Percentiles rank a stretch among this genome's conserved stretches.
phyloP scores from a whole-genome alignment of 139 green algal species.

The Parachlorella kessleri region DNA sequence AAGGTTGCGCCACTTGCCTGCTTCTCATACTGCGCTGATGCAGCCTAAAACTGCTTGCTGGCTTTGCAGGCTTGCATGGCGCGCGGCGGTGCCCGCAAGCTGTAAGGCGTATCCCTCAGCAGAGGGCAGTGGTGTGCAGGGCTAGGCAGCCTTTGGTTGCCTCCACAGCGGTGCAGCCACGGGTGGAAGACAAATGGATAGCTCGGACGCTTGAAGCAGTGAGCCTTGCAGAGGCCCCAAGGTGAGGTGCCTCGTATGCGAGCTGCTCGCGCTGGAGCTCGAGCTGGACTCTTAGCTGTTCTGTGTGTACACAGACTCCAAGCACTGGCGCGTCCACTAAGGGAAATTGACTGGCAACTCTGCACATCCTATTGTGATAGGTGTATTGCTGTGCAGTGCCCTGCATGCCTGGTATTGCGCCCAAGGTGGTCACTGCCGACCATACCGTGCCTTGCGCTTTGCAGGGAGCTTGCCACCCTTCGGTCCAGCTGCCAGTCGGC shows the following conservation, averaged over 20 bases:
- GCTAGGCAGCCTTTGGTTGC: not conserved
- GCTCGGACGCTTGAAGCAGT: constrained; percentile 20
- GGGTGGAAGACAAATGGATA: constrained; percentile 40
- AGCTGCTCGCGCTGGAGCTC: too few relatives aligned
- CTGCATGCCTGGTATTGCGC: too few relatives aligned
- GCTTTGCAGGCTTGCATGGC: not conserved
- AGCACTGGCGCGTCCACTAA: too few relatives aligned
- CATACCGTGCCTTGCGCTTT: not conserved
- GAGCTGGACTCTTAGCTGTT: not conserved
- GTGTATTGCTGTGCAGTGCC: not conserved
- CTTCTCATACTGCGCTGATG: not conserved
- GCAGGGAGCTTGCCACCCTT: constrained; percentile 35
- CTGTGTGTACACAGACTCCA: too few relatives aligned
- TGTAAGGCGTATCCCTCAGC: not conserved
- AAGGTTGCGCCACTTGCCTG: not conserved
- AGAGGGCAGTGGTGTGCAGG: not conserved
- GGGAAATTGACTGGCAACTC: not conserved
- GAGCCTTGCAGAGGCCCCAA: too few relatives aligned
- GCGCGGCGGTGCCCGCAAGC: not conserved
- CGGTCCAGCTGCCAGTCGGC: constrained; percentile 34
- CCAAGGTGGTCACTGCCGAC: not conserved
- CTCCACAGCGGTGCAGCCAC: not conserved
- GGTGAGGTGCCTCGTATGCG: too few relatives aligned
- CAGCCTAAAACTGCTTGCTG: not conserved
- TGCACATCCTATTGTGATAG: too few relatives aligned